These are phyloP conservation scores for Fusarium sp. DNA, from an alignment of 2,329 filamentous ascomycete species.

Conservation along the genomic window DNA sequence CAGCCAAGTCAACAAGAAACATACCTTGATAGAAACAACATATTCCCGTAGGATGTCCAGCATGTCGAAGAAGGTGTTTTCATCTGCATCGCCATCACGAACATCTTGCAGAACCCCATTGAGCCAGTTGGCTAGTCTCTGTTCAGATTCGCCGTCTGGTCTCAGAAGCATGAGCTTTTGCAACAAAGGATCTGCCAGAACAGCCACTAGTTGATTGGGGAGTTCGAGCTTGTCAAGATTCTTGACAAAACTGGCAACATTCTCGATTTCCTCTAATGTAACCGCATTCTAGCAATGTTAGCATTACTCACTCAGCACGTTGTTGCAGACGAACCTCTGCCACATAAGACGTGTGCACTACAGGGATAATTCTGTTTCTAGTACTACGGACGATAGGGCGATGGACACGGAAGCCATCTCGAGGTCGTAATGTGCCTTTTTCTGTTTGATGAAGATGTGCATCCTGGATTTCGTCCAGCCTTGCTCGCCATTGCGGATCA, in stretches of 20 bases:
- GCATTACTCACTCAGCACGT: background rate
- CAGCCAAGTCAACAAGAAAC: conserved; percentile 3
- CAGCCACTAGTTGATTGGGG: conserved; percentile 83
- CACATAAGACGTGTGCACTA: conserved; percentile 78
- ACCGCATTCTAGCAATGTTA: conserved; percentile 61
- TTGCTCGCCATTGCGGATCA: conserved; percentile 78
- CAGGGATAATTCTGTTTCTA: conserved; percentile 63
- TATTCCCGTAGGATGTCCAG: conserved; percentile 66
- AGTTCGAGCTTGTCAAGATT: conserved; percentile 82
- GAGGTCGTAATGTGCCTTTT: conserved; percentile 48
- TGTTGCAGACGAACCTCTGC: conserved; percentile 63
- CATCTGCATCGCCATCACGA: conserved; percentile 60
- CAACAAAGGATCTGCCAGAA: conserved; percentile 78
- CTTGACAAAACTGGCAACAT: conserved; percentile 73
- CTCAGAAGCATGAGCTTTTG: conserved; percentile 79
- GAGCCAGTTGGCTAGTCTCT: conserved; percentile 69
- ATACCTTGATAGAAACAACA: conserved; percentile 65
- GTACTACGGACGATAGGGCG: conserved; percentile 51
- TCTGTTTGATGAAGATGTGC: conserved; percentile 60
- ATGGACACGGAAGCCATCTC: conserved; percentile 70
- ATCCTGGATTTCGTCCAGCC: conserved; percentile 74
- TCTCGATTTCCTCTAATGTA: conserved; percentile 82
- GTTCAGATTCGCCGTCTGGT: conserved; percentile 61
- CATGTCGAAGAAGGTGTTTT: conserved; percentile 62
- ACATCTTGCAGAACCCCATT: conserved; percentile 65